phyloP scores from a whole-genome alignment of 352 stramenopile genomes.

The Achlya hypogyna region DNA sequence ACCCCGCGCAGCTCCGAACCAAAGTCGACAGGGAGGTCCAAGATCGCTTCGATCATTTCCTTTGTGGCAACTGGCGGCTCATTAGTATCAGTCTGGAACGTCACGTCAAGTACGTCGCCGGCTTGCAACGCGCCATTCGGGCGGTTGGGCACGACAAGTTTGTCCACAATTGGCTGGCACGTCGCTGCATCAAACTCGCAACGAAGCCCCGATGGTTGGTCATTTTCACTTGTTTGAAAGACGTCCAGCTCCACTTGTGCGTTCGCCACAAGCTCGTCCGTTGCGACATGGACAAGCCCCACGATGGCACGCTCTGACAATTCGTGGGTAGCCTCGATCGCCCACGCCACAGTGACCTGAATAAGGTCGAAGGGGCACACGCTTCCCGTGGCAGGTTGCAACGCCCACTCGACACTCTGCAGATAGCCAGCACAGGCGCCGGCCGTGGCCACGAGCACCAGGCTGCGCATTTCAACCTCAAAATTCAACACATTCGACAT shows the following conservation, averaged over 20 bases:
- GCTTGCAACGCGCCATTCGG: conserved; percentile 23
- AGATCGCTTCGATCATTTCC: conserved; percentile 32
- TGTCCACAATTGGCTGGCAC: neutral
- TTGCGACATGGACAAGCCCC: neutral
- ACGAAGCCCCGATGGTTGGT: neutral
- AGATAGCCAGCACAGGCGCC: no score
- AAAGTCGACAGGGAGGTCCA: conserved; percentile 49
- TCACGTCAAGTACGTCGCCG: conserved; percentile 40
- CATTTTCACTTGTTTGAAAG: neutral
- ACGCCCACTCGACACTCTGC: no score
- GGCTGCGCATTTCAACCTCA: no score
- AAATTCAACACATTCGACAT: no score
- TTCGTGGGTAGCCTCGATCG: neutral
- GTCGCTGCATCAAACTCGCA: conserved; percentile 5
- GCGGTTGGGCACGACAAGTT: conserved; percentile 4
- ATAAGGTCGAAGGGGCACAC: neutral
- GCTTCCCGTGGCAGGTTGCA: no score
- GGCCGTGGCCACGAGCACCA: no score
- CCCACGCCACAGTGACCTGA: neutral
- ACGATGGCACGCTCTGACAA: neutral
- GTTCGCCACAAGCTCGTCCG: neutral
- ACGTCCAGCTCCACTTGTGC: neutral
- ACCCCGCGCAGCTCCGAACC: conserved; percentile 38
- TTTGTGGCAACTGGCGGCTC: conserved; percentile 26
- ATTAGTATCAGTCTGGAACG: conserved; percentile 51